Conservation (phyloP, 192 early-diverging fungal genomes). For the Coemansia sp. region DNA sequence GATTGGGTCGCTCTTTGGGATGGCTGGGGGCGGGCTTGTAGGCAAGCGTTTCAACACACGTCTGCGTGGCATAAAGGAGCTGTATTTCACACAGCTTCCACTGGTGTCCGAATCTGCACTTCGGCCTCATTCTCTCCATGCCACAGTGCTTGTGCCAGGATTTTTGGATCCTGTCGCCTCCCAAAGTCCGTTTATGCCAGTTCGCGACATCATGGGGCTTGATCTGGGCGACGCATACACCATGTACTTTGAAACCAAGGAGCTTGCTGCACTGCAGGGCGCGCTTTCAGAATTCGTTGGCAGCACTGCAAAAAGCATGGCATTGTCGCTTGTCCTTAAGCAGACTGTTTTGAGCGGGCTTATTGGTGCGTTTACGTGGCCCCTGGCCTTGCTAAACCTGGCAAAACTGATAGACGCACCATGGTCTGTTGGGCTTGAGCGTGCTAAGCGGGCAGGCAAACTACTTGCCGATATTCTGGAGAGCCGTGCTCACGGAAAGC, state of each 20-base stretch:
- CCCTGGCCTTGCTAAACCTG: conserved; percentile 45
- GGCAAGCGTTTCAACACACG: conserved; percentile 48
- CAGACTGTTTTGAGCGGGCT: conserved; percentile 48
- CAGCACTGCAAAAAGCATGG: conserved; percentile 43
- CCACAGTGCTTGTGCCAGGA: conserved; percentile 54
- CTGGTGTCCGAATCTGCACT: conserved; percentile 5
- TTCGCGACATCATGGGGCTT: conserved; percentile 26
- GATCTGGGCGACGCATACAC: conserved; percentile 54
- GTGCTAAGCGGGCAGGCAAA: conserved; percentile 65
- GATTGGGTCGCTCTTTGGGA: conserved; percentile 55
- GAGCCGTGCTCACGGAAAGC: conserved; percentile 55
- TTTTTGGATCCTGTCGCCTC: conserved; percentile 42
- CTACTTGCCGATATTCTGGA: conserved; percentile 55
- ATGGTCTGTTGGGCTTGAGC: conserved; percentile 66
- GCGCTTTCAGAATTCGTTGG: conserved; percentile 48
- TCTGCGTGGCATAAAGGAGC: conserved; percentile 48
- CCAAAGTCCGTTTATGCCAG: conserved; percentile 29
- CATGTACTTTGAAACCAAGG: conserved; percentile 53
- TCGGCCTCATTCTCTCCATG: conserved; percentile 38
- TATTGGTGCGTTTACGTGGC: conserved; percentile 49
- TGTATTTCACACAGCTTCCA: conserved; percentile 42
- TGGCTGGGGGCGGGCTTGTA: conserved; percentile 56
- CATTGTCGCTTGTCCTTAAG: conserved; percentile 46
- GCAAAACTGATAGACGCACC: conserved; percentile 69
- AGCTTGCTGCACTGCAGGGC: conserved; percentile 45